These are phyloP conservation scores for Myrica gale DNA, from an alignment of 306 rosid genomes.

Conservation along the genomic window DNA sequence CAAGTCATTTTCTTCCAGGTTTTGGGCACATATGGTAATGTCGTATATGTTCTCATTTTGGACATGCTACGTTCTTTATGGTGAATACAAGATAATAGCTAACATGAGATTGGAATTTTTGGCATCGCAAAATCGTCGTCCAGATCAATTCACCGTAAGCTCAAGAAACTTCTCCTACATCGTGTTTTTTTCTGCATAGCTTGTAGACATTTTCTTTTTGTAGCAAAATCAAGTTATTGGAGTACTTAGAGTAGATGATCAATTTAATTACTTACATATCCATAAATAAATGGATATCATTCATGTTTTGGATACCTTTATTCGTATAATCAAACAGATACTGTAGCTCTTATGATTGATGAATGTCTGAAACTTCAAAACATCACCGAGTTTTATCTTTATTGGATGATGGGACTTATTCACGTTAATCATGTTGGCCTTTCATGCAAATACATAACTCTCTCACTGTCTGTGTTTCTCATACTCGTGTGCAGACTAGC, in stretches of 20 bases:
- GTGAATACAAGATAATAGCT: conserved; percentile 62
- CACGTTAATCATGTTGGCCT: too few relatives aligned
- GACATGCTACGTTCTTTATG: conserved; percentile 76
- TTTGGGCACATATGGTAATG: conserved; percentile 76
- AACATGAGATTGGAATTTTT: conserved; percentile 69
- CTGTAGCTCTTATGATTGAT: neutral
- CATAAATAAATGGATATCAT: too few relatives aligned
- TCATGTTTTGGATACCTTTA: neutral
- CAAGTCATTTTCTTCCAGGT: conserved; percentile 45
- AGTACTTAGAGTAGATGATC: neutral
- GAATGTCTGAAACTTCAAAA: too few relatives aligned
- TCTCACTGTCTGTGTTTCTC: too few relatives aligned
- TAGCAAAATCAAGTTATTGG: neutral
- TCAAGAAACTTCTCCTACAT: conserved; percentile 8
- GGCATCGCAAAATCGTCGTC: conserved; percentile 73
- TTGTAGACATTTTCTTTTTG: neutral
- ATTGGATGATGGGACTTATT: too few relatives aligned
- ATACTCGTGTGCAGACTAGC: too few relatives aligned
- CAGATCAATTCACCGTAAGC: conserved; percentile 78
- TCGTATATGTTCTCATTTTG: conserved; percentile 73
- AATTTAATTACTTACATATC: neutral
- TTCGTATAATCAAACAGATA: neutral
- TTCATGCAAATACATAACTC: too few relatives aligned
- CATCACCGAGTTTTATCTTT: too few relatives aligned
- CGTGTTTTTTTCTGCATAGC: neutral